Percentiles rank a stretch among this genome's conserved stretches.
These are phyloP conservation scores for Annulohypoxylon maeteangense DNA, from an alignment of 495 filamentous ascomycete species.

Conservation along the genomic window DNA sequence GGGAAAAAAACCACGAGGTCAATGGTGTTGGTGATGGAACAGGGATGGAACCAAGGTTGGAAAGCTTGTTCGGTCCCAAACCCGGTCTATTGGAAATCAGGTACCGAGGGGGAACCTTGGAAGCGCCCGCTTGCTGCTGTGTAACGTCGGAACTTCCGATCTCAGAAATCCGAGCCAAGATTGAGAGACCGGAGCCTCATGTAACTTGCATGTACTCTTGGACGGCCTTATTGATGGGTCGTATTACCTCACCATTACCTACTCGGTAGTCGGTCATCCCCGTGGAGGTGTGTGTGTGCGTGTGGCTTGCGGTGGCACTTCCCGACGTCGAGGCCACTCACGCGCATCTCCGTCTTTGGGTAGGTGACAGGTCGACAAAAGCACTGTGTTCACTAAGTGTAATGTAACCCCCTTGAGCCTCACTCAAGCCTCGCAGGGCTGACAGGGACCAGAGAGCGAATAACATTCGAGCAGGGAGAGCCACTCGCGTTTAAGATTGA, in stretches of 20 bases:
- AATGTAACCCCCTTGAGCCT: slow-evolving; percentile 46
- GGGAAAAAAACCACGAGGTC: slow-evolving; percentile 2
- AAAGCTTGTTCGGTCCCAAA: slow-evolving; percentile 33
- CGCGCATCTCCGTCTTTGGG: slow-evolving; percentile 32
- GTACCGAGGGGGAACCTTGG: slow-evolving; percentile 34
- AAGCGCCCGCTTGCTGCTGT: slow-evolving; percentile 40
- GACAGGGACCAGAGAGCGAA: slow-evolving; percentile 31
- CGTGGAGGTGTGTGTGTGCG: slow-evolving; percentile 12
- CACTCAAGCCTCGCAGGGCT: slow-evolving; percentile 45
- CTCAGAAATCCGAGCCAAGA: slow-evolving; percentile 42
- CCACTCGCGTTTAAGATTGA: slow-evolving; percentile 40
- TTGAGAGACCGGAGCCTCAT: slow-evolving; percentile 42
- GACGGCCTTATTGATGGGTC: slow-evolving; percentile 16
- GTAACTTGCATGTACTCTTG: slow-evolving; percentile 36
- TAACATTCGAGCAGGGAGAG: slow-evolving; percentile 17
- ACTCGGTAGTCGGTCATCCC: slow-evolving; percentile 30
- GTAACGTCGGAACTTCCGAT: slow-evolving; percentile 44
- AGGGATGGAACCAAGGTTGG: slow-evolving; percentile 16
- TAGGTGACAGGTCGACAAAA: background rate
- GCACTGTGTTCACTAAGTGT: slow-evolving; percentile 34
- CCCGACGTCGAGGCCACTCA: slow-evolving; percentile 3
- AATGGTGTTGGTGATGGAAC: slow-evolving; percentile 24
- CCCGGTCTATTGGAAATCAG: slow-evolving; percentile 36
- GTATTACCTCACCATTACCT: slow-evolving; percentile 5
- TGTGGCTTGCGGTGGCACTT: slow-evolving; percentile 8